Evolutionary conservation across 805 yeast species (phyloP).

Genomic region (Candida xyloterini): DNA sequence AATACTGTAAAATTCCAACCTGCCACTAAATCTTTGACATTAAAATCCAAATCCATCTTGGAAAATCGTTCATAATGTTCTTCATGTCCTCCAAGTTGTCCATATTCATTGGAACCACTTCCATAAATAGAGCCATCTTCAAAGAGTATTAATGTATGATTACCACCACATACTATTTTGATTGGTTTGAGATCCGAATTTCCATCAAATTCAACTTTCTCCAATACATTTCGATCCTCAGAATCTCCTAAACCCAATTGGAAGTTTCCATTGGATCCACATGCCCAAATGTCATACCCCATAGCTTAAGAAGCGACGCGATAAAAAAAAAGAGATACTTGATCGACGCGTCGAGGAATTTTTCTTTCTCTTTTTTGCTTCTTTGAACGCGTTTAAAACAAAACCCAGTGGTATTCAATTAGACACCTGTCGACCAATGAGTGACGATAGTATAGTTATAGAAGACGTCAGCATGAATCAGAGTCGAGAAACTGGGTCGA

Average conservation of each 20-base stretch:
- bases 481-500: constrained; percentile 4
- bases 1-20: constrained; percentile 80
- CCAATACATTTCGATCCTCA: constrained; percentile 44
- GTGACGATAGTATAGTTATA: constrained; percentile 16
- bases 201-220: constrained; percentile 7
- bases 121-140: constrained; percentile 51
- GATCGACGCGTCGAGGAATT: constrained; percentile 13
- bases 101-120: constrained; percentile 42
- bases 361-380: background rate
- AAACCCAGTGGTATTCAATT: too few species aligned
- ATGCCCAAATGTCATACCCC: constrained; percentile 39
- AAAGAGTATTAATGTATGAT: constrained; percentile 67
- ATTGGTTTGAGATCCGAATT: constrained; percentile 27
- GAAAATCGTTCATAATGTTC: constrained; percentile 11
- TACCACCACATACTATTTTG: constrained; percentile 75
- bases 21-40: constrained; percentile 52
- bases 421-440: constrained; percentile 6
- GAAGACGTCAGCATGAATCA: constrained; percentile 10
- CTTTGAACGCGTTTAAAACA: constrained; percentile 9
- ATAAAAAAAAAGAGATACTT: background rate
- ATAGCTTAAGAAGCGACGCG: background rate
- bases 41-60: constrained; percentile 12
- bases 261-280: constrained; percentile 83
- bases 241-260: constrained; percentile 66
- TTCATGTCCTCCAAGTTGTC: constrained; percentile 19